Percentiles rank a stretch among this genome's conserved stretches.
Evolutionary conservation across 441 rosid genomes (phyloP).

Genomic region (Mallotus repandus): DNA sequence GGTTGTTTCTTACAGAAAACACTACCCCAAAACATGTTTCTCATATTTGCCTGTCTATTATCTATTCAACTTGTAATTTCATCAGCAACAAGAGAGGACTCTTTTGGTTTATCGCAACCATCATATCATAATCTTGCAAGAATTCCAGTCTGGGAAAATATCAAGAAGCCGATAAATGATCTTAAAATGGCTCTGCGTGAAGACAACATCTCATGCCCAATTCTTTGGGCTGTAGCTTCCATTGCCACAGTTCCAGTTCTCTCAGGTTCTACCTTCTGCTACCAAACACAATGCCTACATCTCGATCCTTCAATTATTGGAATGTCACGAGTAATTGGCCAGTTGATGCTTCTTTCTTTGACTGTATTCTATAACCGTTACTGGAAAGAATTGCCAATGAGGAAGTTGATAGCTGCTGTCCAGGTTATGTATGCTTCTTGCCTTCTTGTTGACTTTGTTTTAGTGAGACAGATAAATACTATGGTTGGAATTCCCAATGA

Average conservation of each 20-base stretch:
- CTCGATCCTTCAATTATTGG: conserved; percentile 70
- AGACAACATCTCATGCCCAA: conserved; percentile 48
- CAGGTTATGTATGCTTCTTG: conserved; percentile 58
- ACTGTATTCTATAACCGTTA: conserved; percentile 54
- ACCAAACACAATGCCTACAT: conserved; percentile 68
- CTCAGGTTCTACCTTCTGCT: conserved; percentile 74
- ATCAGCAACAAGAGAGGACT: conserved; percentile 41
- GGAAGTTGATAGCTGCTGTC: conserved; percentile 50
- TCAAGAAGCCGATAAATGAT: conserved; percentile 49
- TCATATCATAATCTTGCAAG: conserved; percentile 23
- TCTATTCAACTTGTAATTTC: conserved; percentile 55
- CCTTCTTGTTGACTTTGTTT: conserved; percentile 64
- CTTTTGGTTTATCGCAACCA: conserved; percentile 46
- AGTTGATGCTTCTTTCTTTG: conserved; percentile 55
- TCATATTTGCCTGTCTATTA: conserved; percentile 46
- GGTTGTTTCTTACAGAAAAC: conserved; percentile 54
- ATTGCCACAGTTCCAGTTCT: conserved; percentile 60
- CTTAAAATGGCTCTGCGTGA: conserved; percentile 50
- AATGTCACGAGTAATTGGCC: conserved; percentile 74
- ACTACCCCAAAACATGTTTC: conserved; percentile 52
- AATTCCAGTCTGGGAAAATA: conserved; percentile 39
- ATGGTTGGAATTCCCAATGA: conserved; percentile 60
- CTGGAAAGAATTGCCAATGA: conserved; percentile 60
- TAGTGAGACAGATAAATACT: conserved; percentile 61
- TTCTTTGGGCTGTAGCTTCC: conserved; percentile 68